Evolutionary conservation across 1,139 yeast species (phyloP).

Genomic region (Yamadazyma kanchanaburiensis): DNA sequence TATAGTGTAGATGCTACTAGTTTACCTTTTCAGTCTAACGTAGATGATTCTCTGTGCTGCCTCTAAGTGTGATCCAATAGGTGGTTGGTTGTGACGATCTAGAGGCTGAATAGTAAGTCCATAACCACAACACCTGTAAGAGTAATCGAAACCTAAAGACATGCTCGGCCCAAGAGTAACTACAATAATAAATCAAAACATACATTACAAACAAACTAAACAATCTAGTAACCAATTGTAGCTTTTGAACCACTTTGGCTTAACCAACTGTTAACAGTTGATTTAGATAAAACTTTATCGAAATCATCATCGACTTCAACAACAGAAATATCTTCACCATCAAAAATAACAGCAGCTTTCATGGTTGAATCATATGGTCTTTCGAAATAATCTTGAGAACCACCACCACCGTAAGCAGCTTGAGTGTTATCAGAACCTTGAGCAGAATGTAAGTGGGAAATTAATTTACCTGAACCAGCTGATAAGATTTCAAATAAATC

Average conservation of each 20-base stretch:
- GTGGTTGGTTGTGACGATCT: too few species aligned
- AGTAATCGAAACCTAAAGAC: too few species aligned
- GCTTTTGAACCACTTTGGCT: conserved; percentile 43
- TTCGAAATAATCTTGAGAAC: conserved; percentile 77
- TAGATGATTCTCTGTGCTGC: too few species aligned
- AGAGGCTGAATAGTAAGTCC: too few species aligned
- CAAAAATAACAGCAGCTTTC: conserved; percentile 88
- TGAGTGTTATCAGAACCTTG: conserved; percentile 61
- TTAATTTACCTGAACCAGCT: conserved; percentile 69
- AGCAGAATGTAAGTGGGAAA: conserved; percentile 81
- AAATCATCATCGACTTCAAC: conserved; percentile 58
- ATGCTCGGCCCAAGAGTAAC: too few species aligned
- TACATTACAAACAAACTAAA: too few species aligned
- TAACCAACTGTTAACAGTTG: conserved; percentile 58
- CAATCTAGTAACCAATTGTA: conserved; percentile 18
- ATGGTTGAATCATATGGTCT: conserved; percentile 78
- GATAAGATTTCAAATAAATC: conserved; percentile 75
- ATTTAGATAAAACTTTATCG: conserved; percentile 48
- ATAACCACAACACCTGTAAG: too few species aligned
- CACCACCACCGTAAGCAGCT: conserved; percentile 55
- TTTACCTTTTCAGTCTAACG: too few species aligned
- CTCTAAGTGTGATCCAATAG: too few species aligned
- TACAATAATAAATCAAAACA: too few species aligned
- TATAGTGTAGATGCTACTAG: too few species aligned
- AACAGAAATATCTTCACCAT: conserved; percentile 52